Percentiles rank a stretch among this genome's conserved stretches.
phyloP scores from a whole-genome alignment of 164 flowering plant genomes.

The Tetracentron sinense region DNA sequence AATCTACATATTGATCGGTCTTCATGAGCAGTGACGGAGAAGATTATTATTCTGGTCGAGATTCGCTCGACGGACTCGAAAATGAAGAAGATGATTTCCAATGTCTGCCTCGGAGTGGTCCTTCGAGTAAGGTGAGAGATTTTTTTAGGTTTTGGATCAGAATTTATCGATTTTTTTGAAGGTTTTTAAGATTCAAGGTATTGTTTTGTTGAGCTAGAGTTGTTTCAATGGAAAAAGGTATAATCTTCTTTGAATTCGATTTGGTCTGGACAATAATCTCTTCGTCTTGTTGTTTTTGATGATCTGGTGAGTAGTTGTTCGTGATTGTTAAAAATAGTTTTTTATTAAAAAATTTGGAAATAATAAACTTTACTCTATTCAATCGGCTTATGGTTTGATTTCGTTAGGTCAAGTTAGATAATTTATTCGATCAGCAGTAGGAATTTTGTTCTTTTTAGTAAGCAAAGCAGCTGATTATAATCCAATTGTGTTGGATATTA shows the following conservation, averaged over 20 bases:
- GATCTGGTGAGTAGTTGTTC: background rate
- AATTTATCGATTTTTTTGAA: background rate
- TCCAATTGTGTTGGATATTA: too few species aligned
- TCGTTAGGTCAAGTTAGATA: background rate
- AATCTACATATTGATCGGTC: background rate
- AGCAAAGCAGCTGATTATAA: background rate
- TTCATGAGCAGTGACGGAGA: conserved; percentile 40
- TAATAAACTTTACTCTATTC: background rate
- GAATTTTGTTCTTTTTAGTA: background rate
- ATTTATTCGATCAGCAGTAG: background rate
- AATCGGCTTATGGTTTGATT: background rate
- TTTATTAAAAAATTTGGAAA: background rate
- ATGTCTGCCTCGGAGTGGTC: conserved; percentile 28
- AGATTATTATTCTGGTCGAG: conserved; percentile 45
- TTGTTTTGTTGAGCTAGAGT: background rate
- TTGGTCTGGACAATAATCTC: too few species aligned
- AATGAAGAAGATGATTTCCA: conserved; percentile 41
- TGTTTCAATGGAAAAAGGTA: background rate
- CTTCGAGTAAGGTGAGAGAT: conserved; percentile 25
- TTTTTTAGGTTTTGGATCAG: background rate
- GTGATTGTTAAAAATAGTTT: background rate
- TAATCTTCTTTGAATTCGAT: background rate
- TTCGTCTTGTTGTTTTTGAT: background rate
- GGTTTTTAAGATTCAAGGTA: background rate
- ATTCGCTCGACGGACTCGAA: conserved; percentile 52